A percentile compares a stretch with the other conserved stretches of the same genome.
Evolutionary conservation across 768 basidiomycete genomes (phyloP).

Genomic region (Polyporus arcularius): DNA sequence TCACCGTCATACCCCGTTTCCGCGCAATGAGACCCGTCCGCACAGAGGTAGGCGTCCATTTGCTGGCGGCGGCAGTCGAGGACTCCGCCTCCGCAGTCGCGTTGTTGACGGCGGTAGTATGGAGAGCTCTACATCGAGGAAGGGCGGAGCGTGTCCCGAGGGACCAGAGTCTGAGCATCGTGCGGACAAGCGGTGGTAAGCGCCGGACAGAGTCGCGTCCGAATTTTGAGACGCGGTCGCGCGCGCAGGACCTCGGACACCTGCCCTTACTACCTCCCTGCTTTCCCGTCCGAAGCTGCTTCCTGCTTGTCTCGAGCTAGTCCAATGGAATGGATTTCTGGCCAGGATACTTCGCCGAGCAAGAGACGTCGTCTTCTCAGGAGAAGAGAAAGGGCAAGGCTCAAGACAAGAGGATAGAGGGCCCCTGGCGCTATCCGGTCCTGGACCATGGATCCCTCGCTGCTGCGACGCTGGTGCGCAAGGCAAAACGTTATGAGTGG

Average conservation of each 20-base stretch:
- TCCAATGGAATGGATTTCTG: constrained; percentile 79
- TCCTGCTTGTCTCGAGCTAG: not conserved
- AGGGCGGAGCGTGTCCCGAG: constrained; percentile 40
- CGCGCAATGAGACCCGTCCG: constrained; percentile 92
- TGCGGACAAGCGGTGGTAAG: constrained; percentile 11
- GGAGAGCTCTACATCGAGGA: constrained; percentile 42
- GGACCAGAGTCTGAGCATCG: constrained; percentile 58
- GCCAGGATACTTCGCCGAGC: constrained; percentile 41
- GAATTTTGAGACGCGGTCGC: constrained; percentile 20
- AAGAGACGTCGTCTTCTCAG: constrained; percentile 39
- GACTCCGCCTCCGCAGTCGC: constrained; percentile 35
- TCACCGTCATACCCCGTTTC: constrained; percentile 93
- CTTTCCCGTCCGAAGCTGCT: too few species aligned
- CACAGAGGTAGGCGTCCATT: constrained; percentile 85
- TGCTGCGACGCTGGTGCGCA: constrained; percentile 54
- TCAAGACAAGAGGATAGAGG: constrained; percentile 29
- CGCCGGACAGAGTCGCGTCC: constrained; percentile 12
- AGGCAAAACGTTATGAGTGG: constrained; percentile 54
- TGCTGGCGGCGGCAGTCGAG: constrained; percentile 35
- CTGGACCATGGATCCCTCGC: constrained; percentile 58
- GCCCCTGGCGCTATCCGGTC: constrained; percentile 46
- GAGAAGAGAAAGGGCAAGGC: constrained; percentile 34
- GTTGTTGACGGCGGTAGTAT: constrained; percentile 40
- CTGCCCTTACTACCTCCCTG: not conserved
- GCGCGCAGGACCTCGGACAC: constrained; percentile 16